Base-by-base conservation (phyloP, 1,284 basidiomycete species). In the Ustilago sp. region DNA sequence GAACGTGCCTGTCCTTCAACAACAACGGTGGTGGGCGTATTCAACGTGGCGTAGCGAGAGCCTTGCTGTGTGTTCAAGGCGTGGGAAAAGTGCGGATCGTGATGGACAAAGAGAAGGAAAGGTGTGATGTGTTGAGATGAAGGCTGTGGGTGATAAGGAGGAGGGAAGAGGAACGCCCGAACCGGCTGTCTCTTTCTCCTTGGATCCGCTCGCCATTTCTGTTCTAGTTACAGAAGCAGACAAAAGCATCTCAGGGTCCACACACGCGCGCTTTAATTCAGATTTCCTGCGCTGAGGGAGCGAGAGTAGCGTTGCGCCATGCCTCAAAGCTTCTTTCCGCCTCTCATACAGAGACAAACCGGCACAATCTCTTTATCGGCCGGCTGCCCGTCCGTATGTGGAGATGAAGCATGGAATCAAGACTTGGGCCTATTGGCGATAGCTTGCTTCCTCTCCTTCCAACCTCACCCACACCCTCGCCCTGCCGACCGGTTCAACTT, bases 121-220 rank as follows among this genome's bases (percentile, higher is more conserved):
- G 53, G 23, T 55, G 53, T 55, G 53, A 38, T 41, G 7, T 43
- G 4, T 39, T 23, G 53, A 19, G 19, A 53, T 53, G 51, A 53
- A 53, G 51, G 34, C 34, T 53, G 15, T 19, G 34, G n/a, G 12
- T 5, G 11, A 19, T 8, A 34, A 34, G 8, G 17, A 8, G n/a
- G n/a, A 12, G 48, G 31, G n/a, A n/a, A 53, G 34, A n/a, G 35
- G 48, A 28, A 50, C n/a, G 43, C 43, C 43, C 1, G 43, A 45
- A 45, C 19, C 43, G n/a, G 43, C 43, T 45, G 43, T 1, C 43
- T 45, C 17, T 45, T 19, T 41, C 39, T 45, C 17, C 19, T 19
- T 41, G 13, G 39, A 41, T 41, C 39, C 39, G 39, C 36, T 38
- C 39, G 39, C 11, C 39, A 15, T 41, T 17, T n/a, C 23, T 45